Percentiles rank a stretch among this genome's conserved stretches.
Evolutionary conservation across 2,329 filamentous ascomycete species (phyloP).

Genomic region (Ophiostoma pallidulum): DNA sequence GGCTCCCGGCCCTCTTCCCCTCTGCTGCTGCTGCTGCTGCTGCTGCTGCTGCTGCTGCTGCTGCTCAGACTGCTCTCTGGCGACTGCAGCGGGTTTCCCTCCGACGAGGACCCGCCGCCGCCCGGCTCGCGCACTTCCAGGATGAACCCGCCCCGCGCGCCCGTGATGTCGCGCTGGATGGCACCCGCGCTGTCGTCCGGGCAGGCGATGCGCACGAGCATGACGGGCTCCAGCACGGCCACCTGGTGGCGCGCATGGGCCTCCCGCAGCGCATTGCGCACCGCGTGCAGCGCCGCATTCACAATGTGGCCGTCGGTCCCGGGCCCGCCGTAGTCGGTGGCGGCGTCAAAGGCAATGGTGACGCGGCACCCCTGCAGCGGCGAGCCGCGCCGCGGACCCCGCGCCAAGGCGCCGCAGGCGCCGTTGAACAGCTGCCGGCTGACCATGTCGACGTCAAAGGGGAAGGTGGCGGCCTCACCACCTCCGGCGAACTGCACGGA

Average conservation of each 20-base stretch:
- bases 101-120: constrained; percentile 28
- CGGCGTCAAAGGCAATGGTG: constrained; percentile 57
- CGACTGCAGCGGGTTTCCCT: too few relatives aligned
- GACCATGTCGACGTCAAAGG: constrained; percentile 41
- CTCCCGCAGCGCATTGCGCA: constrained; percentile 58
- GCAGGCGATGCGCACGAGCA: constrained; percentile 79
- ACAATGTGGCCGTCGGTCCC: constrained; percentile 62
- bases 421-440: constrained; percentile 63
- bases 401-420: constrained; percentile 70
- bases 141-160: constrained; percentile 65
- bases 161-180: constrained; percentile 73
- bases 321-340: constrained; percentile 52
- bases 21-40: constrained; percentile 15
- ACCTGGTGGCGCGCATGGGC: constrained; percentile 51
- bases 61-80: too few relatives aligned
- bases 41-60: constrained; percentile 31
- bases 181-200: constrained; percentile 72
- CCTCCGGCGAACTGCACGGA: constrained; percentile 43
- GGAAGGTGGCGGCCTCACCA: constrained; percentile 21
- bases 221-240: constrained; percentile 82
- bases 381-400: constrained; percentile 71
- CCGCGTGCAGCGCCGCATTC: constrained; percentile 51
- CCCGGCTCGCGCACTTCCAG: constrained; percentile 54
- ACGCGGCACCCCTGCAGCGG: constrained; percentile 71
- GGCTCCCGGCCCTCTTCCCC: too few relatives aligned